Percentiles rank a stretch among this genome's conserved stretches.
These are phyloP conservation scores for Hypoxylon sp. DNA, from an alignment of 2,329 filamentous ascomycete genomes.

Conservation along the genomic window DNA sequence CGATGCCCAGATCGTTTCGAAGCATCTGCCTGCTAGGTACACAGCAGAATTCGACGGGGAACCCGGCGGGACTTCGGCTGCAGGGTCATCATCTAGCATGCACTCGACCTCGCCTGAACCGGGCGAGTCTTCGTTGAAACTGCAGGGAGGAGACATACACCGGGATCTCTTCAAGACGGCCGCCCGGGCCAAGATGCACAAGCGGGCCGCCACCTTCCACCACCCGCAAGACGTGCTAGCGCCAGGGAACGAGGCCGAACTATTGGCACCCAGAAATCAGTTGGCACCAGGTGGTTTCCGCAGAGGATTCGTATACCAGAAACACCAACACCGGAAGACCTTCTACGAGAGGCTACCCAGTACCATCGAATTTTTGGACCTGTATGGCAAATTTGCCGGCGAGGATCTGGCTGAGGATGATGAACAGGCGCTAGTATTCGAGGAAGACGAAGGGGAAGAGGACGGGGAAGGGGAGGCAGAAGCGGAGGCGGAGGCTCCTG, in stretches of 20 bases:
- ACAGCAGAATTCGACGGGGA: constrained; percentile 53
- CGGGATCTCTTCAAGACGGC: constrained; percentile 80
- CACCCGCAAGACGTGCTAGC: constrained; percentile 62
- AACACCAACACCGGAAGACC: constrained; percentile 47
- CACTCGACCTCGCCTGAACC: constrained; percentile 35
- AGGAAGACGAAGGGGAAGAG: constrained; percentile 58
- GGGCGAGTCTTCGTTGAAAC: constrained; percentile 70
- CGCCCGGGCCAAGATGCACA: constrained; percentile 60
- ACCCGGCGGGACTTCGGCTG: constrained; percentile 21
- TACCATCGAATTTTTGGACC: constrained; percentile 76
- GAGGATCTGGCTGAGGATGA: constrained; percentile 70
- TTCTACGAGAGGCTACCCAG: constrained; percentile 61
- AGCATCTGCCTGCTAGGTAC: constrained; percentile 53
- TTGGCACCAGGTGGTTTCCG: constrained; percentile 59
- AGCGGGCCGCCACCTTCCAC: constrained; percentile 74
- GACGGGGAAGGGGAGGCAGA: constrained; percentile 47
- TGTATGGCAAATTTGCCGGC: constrained; percentile 80
- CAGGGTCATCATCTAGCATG: constrained; percentile 32
- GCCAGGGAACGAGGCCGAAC: constrained; percentile 41
- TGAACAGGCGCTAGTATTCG: constrained; percentile 66
- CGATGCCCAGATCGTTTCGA: constrained; percentile 50
- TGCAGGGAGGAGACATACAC: constrained; percentile 82
- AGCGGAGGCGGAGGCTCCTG: constrained; percentile 47
- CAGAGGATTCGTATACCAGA: constrained; percentile 55
- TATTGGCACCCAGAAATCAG: constrained; percentile 46